These are phyloP conservation scores for Yamadazyma triangularis DNA, from an alignment of 1,139 yeast genomes.

Conservation along the genomic window DNA sequence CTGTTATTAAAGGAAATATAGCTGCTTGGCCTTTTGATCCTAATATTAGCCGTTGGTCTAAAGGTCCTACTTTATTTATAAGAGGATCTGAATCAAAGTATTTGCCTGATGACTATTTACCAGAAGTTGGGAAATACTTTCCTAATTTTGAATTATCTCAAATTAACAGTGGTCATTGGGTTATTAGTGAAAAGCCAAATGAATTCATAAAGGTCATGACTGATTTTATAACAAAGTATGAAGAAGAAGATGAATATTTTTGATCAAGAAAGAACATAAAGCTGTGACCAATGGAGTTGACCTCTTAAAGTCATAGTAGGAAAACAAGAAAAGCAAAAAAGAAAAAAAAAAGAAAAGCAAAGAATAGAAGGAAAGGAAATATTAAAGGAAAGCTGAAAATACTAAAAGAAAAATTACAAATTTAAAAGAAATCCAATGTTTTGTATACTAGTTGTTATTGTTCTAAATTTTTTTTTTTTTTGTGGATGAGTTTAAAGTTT, in stretches of 20 bases:
- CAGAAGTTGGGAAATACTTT: conserved; percentile 71
- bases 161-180: conserved; percentile 89
- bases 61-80: conserved; percentile 70
- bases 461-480: no score
- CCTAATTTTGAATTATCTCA: conserved; percentile 75
- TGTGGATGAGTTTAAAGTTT: no score
- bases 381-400: no score
- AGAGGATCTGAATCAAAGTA: conserved; percentile 76
- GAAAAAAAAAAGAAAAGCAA: no score
- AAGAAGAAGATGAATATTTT: conserved; percentile 42
- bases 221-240: conserved; percentile 56
- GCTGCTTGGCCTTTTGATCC: conserved; percentile 77
- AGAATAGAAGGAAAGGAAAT: no score
- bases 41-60: conserved; percentile 47
- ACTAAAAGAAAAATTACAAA: no score
- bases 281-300: no score
- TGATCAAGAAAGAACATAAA: no score
- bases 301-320: no score
- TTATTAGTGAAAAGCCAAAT: conserved; percentile 71
- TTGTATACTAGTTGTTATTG: no score
- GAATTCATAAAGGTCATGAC: conserved; percentile 58
- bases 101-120: conserved; percentile 81
- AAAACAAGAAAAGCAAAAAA: no score
- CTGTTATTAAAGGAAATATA: conserved; percentile 57
- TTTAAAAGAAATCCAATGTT: no score